Conservation (phyloP, 768 basidiomycete species). For the Boletus sp. region DNA sequence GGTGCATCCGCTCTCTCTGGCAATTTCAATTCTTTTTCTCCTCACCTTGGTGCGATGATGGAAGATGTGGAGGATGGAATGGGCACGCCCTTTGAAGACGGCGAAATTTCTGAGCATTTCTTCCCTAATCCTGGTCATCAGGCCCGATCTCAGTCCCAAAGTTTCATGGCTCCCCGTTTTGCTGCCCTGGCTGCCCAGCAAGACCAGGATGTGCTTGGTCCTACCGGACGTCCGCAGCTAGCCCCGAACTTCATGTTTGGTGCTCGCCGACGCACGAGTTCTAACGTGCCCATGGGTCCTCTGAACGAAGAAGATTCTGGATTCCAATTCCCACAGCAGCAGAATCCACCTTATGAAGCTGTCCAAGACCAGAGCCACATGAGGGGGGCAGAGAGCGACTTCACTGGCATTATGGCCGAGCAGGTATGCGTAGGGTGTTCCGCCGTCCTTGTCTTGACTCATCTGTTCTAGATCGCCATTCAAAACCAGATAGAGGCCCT, state of each 20-base stretch:
- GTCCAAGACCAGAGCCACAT: conserved; percentile 41
- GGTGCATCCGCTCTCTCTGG: conserved; percentile 56
- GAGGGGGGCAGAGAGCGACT: conserved; percentile 69
- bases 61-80: conserved; percentile 73
- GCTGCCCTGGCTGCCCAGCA: conserved; percentile 75
- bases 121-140: conserved; percentile 56
- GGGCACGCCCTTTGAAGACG: conserved; percentile 61
- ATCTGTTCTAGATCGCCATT: conserved; percentile 64
- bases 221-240: conserved; percentile 82
- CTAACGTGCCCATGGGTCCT: conserved; percentile 58
- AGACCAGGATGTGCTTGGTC: conserved; percentile 60
- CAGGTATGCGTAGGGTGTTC: conserved; percentile 57
- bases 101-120: conserved; percentile 66
- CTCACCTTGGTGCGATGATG: conserved; percentile 80
- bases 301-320: conserved; percentile 77
- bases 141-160: conserved; percentile 75
- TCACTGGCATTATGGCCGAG: conserved; percentile 91
- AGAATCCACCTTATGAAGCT: conserved; percentile 30
- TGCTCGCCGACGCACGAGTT: conserved; percentile 52
- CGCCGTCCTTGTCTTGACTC: conserved; percentile 1
- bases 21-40: conserved; percentile 70
- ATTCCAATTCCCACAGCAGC: conserved; percentile 82
- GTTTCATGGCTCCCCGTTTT: conserved; percentile 87
- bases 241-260: conserved; percentile 94
- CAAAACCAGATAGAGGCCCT: conserved; percentile 89